A percentile compares a stretch with the other conserved stretches of the same genome.
These are phyloP conservation scores for Blastocystis sp. DNA, from an alignment of 352 stramenopile species.

Conservation along the genomic window DNA sequence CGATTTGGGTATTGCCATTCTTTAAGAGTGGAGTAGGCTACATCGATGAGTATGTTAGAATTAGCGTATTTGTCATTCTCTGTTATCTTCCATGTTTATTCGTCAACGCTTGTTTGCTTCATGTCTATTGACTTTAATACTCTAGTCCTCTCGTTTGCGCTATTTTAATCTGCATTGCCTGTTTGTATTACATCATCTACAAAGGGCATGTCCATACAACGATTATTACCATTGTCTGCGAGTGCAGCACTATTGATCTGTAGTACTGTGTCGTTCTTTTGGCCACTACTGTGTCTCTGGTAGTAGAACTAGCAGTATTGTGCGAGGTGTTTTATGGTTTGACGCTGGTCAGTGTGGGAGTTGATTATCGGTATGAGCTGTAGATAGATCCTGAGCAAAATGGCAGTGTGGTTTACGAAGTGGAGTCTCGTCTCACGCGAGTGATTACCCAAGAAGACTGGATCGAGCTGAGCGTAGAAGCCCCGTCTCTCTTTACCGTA, in stretches of 20 bases:
- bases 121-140: neutral
- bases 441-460: neutral
- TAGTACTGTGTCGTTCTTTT: neutral
- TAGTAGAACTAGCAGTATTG: neutral
- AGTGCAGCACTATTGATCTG: neutral
- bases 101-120: neutral
- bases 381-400: too few relatives aligned
- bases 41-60: neutral
- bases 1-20: neutral
- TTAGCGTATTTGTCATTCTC: neutral
- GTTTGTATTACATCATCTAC: neutral
- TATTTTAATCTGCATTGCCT: neutral
- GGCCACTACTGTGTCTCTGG: neutral
- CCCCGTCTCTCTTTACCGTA: neutral
- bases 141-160: neutral
- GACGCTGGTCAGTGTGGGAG: neutral
- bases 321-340: neutral
- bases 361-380: too few relatives aligned
- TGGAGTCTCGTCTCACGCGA: neutral
- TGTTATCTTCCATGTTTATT: neutral
- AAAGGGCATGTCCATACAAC: neutral
- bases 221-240: neutral
- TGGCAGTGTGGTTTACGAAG: neutral
- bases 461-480: neutral
- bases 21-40: neutral